Conservation (phyloP, 2,329 filamentous ascomycete genomes). For the Penicillium sclerotiorum region DNA sequence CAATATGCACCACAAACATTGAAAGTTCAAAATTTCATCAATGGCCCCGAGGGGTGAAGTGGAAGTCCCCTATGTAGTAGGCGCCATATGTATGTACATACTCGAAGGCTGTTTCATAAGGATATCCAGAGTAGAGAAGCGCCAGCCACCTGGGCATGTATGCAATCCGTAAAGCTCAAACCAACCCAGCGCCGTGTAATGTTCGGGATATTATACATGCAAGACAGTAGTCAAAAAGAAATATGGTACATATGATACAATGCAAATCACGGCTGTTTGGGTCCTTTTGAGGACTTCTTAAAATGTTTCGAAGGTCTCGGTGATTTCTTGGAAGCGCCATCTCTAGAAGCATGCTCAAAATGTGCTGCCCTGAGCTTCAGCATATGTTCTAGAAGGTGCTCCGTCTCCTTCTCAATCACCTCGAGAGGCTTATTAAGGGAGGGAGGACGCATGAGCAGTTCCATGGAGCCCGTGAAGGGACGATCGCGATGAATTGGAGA, state of each 20-base stretch:
- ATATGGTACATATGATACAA: conserved; percentile 7
- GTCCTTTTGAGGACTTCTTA: too few relatives aligned
- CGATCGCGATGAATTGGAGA: not conserved
- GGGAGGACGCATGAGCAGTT: conserved; percentile 28
- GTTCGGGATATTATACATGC: not conserved
- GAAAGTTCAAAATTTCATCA: too few relatives aligned
- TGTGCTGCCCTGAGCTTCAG: conserved; percentile 6
- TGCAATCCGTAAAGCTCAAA: too few relatives aligned
- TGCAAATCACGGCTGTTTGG: not conserved
- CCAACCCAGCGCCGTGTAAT: too few relatives aligned
- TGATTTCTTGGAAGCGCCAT: not conserved
- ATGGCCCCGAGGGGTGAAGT: too few relatives aligned
- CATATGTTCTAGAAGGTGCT: conserved; percentile 12
- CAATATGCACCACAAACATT: too few relatives aligned
- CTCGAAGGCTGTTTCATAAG: too few relatives aligned
- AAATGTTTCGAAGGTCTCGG: not conserved
- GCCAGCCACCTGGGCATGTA: too few relatives aligned
- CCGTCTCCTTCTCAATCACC: conserved; percentile 27
- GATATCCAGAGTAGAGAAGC: too few relatives aligned
- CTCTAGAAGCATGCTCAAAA: not conserved
- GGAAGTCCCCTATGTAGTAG: too few relatives aligned
- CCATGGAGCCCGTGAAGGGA: conserved; percentile 40
- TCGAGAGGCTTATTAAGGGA: conserved; percentile 25
- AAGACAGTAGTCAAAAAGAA: too few relatives aligned
- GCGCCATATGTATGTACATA: too few relatives aligned